Evolutionary conservation across 2,329 filamentous ascomycete species (phyloP), one percentile per base, ranked within the genome.

Genomic region (Trichophyton mentagrophytes): DNA sequence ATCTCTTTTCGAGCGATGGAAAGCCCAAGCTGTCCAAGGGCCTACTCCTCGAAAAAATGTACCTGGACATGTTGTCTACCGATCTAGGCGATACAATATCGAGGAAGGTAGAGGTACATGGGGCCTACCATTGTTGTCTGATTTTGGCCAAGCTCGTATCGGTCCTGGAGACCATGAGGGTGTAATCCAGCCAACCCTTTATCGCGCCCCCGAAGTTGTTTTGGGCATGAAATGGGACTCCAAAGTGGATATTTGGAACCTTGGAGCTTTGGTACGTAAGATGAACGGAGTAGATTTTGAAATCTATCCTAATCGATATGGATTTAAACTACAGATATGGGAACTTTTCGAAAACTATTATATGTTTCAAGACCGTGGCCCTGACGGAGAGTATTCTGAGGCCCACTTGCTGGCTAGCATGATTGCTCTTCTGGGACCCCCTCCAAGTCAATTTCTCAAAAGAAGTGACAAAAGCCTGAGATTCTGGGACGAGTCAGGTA

Each of bases 391-490:
- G 11, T 22, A 44, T 15, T 65, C 60, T 42, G 60, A 64, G 8
- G 51, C 27, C 17, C 66, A 69, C 36, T 70, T 73, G 33, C 73
- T 81, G 22, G 77, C 78, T 1, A 76, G 80, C 61, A 79, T 80
- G 1, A 73, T 78, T 13, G 69, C 64, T 4, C 65, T 80, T 2
- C 73, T 81, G 44, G 78, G 78, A 0, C 70, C 69, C 0, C 77
- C 77, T 1, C 75, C 77, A 1, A 65, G 62, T 55, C 65, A 68
- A 1, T 72, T 76, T 46, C 57, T 76, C 46, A 51, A 68, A 56
- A 65, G 70, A 1, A 74, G 71, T 47, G 22, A 51, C 5, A 38
- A 57, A 1, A 51, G 17, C 22, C n/a, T 57, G 9, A 46, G 38
- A 42, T 64, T 47, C 36, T 64, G 59, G 59, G 61, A 63, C 42